Percentiles rank a stretch among this genome's conserved stretches.
These are phyloP conservation scores for Coemansia guatemalensis DNA, from an alignment of 192 early-diverging fungal species.

Conservation along the genomic window DNA sequence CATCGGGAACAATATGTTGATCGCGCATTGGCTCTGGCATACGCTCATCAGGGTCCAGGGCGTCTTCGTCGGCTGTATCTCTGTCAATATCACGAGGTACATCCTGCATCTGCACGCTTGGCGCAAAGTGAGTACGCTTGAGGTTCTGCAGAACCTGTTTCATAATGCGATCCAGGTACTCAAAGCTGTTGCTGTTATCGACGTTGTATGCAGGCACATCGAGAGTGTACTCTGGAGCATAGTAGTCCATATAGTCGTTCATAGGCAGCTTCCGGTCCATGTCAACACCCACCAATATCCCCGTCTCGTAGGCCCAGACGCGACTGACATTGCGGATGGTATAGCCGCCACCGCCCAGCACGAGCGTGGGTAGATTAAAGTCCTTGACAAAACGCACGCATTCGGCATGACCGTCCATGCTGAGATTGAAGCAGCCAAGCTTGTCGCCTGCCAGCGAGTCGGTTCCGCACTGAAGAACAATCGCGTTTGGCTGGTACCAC, in stretches of 20 bases:
- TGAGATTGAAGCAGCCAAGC: slow-evolving; percentile 92
- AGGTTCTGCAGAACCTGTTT: slow-evolving; percentile 63
- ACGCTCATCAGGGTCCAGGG: slow-evolving; percentile 51
- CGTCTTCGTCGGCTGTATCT: slow-evolving; percentile 46
- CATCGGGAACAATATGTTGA: slow-evolving; percentile 52
- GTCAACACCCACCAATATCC: slow-evolving; percentile 73
- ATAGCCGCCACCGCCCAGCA: slow-evolving; percentile 96
- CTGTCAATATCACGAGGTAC: slow-evolving; percentile 48
- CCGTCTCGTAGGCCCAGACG: slow-evolving; percentile 95
- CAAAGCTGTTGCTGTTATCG: slow-evolving; percentile 83
- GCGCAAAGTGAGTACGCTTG: slow-evolving; percentile 62
- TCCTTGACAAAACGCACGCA: slow-evolving; percentile 92
- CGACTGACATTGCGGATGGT: slow-evolving; percentile 95
- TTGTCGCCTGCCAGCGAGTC: slow-evolving; percentile 93
- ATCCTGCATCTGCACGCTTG: slow-evolving; percentile 59
- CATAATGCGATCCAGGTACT: slow-evolving; percentile 76
- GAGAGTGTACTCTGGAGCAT: slow-evolving; percentile 87
- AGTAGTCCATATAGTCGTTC: slow-evolving; percentile 92
- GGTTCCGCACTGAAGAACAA: slow-evolving; percentile 96
- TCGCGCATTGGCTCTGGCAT: slow-evolving; percentile 46
- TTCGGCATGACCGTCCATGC: slow-evolving; percentile 89
- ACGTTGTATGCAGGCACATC: slow-evolving; percentile 85
- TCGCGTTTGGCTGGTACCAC: slow-evolving; percentile 86
- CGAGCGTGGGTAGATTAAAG: slow-evolving; percentile 88
- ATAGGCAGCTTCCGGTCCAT: slow-evolving; percentile 75